Base-by-base conservation (phyloP, 441 rosid genomes). In the Theobroma grandiflorum region DNA sequence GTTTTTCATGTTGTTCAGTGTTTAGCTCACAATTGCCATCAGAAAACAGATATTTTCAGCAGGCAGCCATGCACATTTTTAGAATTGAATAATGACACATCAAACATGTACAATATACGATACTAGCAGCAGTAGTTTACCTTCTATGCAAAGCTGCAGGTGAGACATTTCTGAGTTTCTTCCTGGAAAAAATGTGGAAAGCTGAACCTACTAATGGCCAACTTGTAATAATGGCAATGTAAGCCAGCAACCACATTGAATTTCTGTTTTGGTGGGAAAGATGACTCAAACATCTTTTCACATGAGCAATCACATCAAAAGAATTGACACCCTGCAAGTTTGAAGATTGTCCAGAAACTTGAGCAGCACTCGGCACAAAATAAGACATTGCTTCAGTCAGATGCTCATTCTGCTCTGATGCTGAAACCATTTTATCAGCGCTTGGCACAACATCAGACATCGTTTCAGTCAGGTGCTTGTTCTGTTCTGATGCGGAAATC, bases 131-230 rank as follows among this genome's bases (percentile, higher is more conserved):
- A 58, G 50, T 71, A 66, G 47, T 12, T 57, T 58, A 78, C 74
- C 84, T 74, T 82, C 77, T 68, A 4, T 47, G 45, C 7, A 43
- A 72, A 49, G 72, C 52, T 50, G 82, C 78, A 16, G 77, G 59
- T 6, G 74, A 31, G 40, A 66, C 55, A 10, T 50, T 85, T 79
- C 62, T 86, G 55, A 58, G 82, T 89, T 88, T 92, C 85, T 86
- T 89, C 75, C 90, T 84, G 59, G 78, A 74, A 76, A 88, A 22
- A 67, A 86, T 55, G 65, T 69, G 55, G 45, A 92, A 62, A 50
- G 84, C 84, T 72, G 91, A 79, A 16, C 95, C 91, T 20, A 92
- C 77, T 38, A 93, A 59, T 9, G 97, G 95, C 86, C 92, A 89
- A 43, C 93, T 85, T 42, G 95, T 85, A 38, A 87, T 73, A 38